A percentile compares a stretch with the other conserved stretches of the same genome.
Evolutionary conservation across 148 eudicot genomes (phyloP).

Genomic region (Simmondsia chinensis): DNA sequence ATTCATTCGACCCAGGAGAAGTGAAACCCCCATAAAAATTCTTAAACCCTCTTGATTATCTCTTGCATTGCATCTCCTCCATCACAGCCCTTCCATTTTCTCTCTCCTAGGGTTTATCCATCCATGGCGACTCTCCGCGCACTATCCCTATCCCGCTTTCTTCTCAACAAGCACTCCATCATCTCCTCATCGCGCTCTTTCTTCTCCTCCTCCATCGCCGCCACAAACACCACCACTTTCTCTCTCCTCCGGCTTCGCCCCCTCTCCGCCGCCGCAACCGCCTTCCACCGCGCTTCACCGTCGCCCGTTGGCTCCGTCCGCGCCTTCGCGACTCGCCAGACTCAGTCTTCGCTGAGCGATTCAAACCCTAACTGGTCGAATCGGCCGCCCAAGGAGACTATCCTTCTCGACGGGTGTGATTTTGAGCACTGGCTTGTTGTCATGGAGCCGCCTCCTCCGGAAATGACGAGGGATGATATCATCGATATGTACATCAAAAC

Average conservation of each 20-base stretch:
- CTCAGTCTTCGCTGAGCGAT: slow-evolving; percentile 1
- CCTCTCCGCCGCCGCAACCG: background rate
- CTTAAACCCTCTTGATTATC: no score
- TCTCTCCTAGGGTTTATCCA: no score
- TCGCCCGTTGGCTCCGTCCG: background rate
- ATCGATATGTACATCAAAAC: slow-evolving; percentile 14
- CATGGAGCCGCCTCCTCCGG: slow-evolving; percentile 21
- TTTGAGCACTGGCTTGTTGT: slow-evolving; percentile 39
- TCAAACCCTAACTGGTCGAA: background rate
- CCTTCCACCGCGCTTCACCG: background rate
- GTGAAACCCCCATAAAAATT: no score
- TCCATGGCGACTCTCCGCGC: no score
- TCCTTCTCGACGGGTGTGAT: slow-evolving; percentile 29
- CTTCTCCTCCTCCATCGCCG: background rate
- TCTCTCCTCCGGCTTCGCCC: background rate
- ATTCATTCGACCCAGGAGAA: no score
- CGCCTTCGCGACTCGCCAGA: background rate
- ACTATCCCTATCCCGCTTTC: no score
- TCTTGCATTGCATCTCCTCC: no score
- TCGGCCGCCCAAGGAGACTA: slow-evolving; percentile 11
- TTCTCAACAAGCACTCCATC: no score
- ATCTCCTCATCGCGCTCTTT: no score
- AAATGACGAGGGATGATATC: slow-evolving; percentile 18
- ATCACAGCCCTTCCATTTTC: no score
- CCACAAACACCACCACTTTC: background rate